Conservation (phyloP, 345 rosid genomes). For the Stellera chamaejasme region DNA sequence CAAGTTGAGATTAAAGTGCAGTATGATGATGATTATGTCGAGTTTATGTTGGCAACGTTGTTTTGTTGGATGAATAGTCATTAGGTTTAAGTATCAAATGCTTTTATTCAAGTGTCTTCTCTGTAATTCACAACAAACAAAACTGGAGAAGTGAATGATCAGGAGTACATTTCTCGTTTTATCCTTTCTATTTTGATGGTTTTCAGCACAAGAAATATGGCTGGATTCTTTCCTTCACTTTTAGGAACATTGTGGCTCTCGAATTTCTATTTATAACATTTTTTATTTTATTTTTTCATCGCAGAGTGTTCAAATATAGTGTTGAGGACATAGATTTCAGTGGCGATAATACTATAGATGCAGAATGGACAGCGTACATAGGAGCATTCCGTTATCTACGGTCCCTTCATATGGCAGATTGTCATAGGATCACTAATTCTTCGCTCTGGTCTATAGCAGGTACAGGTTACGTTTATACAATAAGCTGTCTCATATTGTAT, state of each 20-base stretch:
- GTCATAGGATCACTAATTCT: slow-evolving; percentile 56
- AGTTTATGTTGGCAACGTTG: too few species aligned
- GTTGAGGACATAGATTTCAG: slow-evolving; percentile 64
- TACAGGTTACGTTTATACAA: slow-evolving; percentile 7
- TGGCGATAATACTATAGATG: slow-evolving; percentile 64
- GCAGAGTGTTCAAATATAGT: slow-evolving; percentile 65
- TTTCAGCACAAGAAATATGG: background rate
- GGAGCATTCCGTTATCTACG: slow-evolving; percentile 63
- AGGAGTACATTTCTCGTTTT: background rate
- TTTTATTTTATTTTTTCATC: background rate
- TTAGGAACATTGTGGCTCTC: background rate
- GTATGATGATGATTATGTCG: too few species aligned
- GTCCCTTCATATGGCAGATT: slow-evolving; percentile 53
- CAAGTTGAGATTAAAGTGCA: too few species aligned
- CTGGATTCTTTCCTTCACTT: background rate
- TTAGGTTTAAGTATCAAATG: background rate
- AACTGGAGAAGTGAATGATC: too few species aligned
- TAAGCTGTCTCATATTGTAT: too few species aligned
- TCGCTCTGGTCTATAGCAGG: slow-evolving; percentile 78
- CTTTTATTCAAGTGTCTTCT: background rate
- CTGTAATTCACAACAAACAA: too few species aligned
- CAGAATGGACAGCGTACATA: slow-evolving; percentile 89
- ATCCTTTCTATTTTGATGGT: background rate
- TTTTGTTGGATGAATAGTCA: too few species aligned
- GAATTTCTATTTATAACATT: too few species aligned